phyloP scores from a whole-genome alignment of 768 basidiomycete genomes.

The Termitomyces sp. region DNA sequence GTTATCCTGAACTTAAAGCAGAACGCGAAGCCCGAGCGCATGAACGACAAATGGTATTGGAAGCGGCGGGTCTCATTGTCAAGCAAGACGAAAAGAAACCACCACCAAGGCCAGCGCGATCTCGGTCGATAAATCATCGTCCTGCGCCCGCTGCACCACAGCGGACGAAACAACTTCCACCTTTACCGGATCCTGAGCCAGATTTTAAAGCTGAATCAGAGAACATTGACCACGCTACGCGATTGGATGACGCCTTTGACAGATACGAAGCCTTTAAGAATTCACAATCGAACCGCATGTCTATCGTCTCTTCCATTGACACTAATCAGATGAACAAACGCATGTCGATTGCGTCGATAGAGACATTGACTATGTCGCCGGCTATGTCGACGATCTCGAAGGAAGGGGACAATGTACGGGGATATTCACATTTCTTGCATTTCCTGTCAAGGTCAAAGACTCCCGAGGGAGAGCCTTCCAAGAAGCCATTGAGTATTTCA shows the following conservation, averaged over 20 bases:
- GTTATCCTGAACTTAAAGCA: conserved; percentile 37
- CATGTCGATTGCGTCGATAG: conserved; percentile 63
- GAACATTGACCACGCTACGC: conserved; percentile 33
- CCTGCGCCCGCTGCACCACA: conserved; percentile 49
- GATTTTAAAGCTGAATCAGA: conserved; percentile 20
- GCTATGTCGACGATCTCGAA: conserved; percentile 24
- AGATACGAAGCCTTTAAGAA: conserved; percentile 83
- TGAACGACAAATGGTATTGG: conserved; percentile 79
- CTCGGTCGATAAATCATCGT: conserved; percentile 27
- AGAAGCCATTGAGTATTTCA: conserved; percentile 53
- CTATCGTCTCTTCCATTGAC: conserved; percentile 45
- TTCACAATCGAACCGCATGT: conserved; percentile 45
- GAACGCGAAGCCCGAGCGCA: conserved; percentile 59
- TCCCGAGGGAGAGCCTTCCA: conserved; percentile 41
- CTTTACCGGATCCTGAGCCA: conserved; percentile 13
- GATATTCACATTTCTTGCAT: conserved; percentile 49
- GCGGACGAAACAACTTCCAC: conserved; percentile 47
- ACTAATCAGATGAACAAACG: conserved; percentile 31
- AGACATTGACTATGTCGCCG: conserved; percentile 40
- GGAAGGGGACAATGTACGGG: conserved; percentile 28
- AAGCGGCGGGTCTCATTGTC: conserved; percentile 83
- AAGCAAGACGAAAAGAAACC: conserved; percentile 48
- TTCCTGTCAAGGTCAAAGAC: conserved; percentile 63
- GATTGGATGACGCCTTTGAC: conserved; percentile 82
- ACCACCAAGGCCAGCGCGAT: conserved; percentile 34